Evolutionary conservation across 192 early-diverging fungal species (phyloP).

Genomic region (Spinellus fusiger): DNA sequence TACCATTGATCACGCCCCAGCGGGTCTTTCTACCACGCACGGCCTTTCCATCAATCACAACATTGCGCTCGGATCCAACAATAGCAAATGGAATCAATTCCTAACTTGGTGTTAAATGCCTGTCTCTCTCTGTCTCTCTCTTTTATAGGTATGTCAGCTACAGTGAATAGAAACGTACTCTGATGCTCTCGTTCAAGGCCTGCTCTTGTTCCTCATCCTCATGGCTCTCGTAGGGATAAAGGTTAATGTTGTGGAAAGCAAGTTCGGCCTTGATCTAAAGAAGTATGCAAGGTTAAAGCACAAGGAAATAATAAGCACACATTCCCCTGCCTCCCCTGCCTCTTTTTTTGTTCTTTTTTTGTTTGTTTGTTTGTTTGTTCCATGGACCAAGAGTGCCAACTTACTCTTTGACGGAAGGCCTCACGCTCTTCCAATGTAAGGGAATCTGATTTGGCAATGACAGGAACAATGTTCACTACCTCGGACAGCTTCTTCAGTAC

Average conservation of each 20-base stretch:
- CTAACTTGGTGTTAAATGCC: constrained; percentile 11
- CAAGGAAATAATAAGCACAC: neutral
- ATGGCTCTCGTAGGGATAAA: constrained; percentile 86
- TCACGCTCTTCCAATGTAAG: constrained; percentile 79
- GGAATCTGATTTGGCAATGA: constrained; percentile 88
- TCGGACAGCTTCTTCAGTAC: constrained; percentile 80
- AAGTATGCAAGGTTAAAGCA: too few relatives aligned
- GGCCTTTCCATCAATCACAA: constrained; percentile 78
- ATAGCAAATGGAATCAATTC: constrained; percentile 91
- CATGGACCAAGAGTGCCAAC: constrained; percentile 13
- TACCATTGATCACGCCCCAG: constrained; percentile 84
- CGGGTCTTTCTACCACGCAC: constrained; percentile 84
- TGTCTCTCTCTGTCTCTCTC: neutral
- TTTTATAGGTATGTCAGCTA: neutral
- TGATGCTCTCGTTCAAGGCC: constrained; percentile 67
- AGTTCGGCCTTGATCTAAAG: constrained; percentile 79
- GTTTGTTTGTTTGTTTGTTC: neutral
- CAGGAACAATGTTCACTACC: constrained; percentile 82
- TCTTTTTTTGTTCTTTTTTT: neutral
- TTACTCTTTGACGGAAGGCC: constrained; percentile 72
- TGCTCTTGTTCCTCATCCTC: constrained; percentile 78
- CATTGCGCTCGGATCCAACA: constrained; percentile 87
- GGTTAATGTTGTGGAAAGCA: constrained; percentile 85
- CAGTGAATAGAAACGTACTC: constrained; percentile 27
- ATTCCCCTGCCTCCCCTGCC: neutral